Base-by-base conservation (phyloP, 345 rosid species). In the Iberis pinnata region DNA sequence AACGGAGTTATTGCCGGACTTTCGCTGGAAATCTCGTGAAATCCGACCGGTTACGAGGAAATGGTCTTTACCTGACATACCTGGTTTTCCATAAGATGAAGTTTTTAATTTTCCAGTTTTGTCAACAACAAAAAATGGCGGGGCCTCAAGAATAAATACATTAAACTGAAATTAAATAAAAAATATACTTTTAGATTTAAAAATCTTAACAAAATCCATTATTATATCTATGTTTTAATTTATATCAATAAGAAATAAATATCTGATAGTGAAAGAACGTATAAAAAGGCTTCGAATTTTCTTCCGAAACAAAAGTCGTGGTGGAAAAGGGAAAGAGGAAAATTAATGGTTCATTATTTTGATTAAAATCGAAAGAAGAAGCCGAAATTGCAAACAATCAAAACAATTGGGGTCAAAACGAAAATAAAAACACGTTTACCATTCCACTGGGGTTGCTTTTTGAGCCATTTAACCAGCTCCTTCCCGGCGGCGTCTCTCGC, bases 21-120 rank as follows among this genome's bases (percentile, higher is more conserved):
- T 3, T 48, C 87, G 70, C 10, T 60, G 53, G 11, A 78, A 78
- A 68, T 83, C 87, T 79, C 78, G 65, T 49, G 76, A 70, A 9
- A 74, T 71, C 58, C 81, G 73, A 12, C 90, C 87, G 2, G 76
- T 65, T n/a, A 80, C 72, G 2, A 78, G 45, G 68, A 80, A 80
- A 64, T 83, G 87, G 68, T 83, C 84, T 56, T 59, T 35, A 11
- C 90, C 90, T 49, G 19, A 66, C 80, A 70, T 56, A 35, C 38
- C 71, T 67, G 24, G 7, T 43, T 43, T 58, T 25, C 10, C 5
- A 22, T 22, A 2, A 22, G 25, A 2, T 22, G 25, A 22, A 3
- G 25, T 6, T 22, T 22, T 22, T 22, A 22, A 2, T 22, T 22
- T 22, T 22, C 6, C 6, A 3, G 25, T 22, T 22, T 22, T 22